Base-by-base conservation (phyloP, 2,329 filamentous ascomycete genomes). In the Verruconis gallopava region DNA sequence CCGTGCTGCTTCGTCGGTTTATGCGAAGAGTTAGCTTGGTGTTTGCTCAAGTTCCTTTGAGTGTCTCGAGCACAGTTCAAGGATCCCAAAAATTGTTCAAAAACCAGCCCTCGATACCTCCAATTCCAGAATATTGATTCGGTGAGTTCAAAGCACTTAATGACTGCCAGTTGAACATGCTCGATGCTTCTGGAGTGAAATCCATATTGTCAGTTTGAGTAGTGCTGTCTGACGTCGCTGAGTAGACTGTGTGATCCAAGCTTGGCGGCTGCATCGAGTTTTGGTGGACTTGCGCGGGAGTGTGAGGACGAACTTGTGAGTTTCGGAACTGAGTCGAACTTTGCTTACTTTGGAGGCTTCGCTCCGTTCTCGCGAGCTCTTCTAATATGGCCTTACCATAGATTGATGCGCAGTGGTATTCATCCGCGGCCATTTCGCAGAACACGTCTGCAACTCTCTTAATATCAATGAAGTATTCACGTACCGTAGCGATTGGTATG, bases 381-480 rank as follows among this genome's bases (percentile, higher is more conserved):
- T 30, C n/a, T n/a, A 30, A 30, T 9, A 30, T 30, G 9, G 25
- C n/a, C 25, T 30, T 30, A n/a, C 25, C 25, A 30, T 30, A 30
- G 25, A 30, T 30, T 30, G 25, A 9, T n/a, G 25, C 25, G n/a
- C 25, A 30, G n/a, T 30, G 25, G n/a, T 30, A 30, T n/a, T 30
- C 25, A 30, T 30, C 25, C 25, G 25, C 25, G n/a, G 25, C 25
- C 9, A 30, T 9, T n/a, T 30, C 25, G 25, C 25, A 30, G 25
- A 30, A 30, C 25, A 30, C 25, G 25, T 30, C 25, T 30, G 25
- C 25, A 9, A n/a, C 25, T n/a, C 25, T 30, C 25, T 30, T 30
- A n/a, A 30, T 30, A n/a, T 30, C 25, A n/a, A 30, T 30, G 25
- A 30, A 30, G 25, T 30, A 30, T n/a, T 30, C 25, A n/a, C 25